A percentile compares a stretch with the other conserved stretches of the same genome.
These are phyloP conservation scores for Chenopodium album DNA, from an alignment of 148 eudicot species.

Conservation along the genomic window DNA sequence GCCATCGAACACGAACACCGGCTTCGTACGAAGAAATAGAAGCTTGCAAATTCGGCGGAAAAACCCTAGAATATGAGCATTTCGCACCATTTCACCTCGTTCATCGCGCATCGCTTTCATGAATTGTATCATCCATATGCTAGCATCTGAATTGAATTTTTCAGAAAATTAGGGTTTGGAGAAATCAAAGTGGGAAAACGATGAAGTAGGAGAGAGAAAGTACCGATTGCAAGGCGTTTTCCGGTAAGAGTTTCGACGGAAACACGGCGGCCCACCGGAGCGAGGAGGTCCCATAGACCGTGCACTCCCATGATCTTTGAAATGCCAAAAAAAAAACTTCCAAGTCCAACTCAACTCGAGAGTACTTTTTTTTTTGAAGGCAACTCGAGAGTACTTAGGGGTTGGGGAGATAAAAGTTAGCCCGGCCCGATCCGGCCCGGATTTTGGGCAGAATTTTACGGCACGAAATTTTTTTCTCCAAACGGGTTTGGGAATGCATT, in stretches of 20 bases:
- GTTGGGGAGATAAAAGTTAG: too few species aligned
- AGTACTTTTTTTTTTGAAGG: too few species aligned
- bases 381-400: too few species aligned
- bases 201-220: background rate
- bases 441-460: too few species aligned
- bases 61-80: conserved; percentile 87
- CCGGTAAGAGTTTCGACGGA: conserved; percentile 97
- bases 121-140: conserved; percentile 97
- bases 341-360: too few species aligned
- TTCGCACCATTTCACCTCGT: conserved; percentile 91
- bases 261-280: conserved; percentile 99
- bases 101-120: conserved; percentile 99
- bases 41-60: conserved; percentile 98
- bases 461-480: too few species aligned
- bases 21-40: conserved; percentile 80
- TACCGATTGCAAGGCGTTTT: conserved; percentile 88
- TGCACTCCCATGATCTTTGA: conserved; percentile 72
- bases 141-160: conserved; percentile 58
- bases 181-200: conserved; percentile 22
- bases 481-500: too few species aligned
- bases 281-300: conserved; percentile 85
- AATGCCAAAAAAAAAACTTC: background rate
- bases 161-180: conserved; percentile 15
- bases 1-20: conserved; percentile 94
- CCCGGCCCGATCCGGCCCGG: too few species aligned